Evolutionary conservation across 1,284 basidiomycete genomes (phyloP), one percentile per base, ranked within the genome.

Genomic region (Leccinum pachyderme): DNA sequence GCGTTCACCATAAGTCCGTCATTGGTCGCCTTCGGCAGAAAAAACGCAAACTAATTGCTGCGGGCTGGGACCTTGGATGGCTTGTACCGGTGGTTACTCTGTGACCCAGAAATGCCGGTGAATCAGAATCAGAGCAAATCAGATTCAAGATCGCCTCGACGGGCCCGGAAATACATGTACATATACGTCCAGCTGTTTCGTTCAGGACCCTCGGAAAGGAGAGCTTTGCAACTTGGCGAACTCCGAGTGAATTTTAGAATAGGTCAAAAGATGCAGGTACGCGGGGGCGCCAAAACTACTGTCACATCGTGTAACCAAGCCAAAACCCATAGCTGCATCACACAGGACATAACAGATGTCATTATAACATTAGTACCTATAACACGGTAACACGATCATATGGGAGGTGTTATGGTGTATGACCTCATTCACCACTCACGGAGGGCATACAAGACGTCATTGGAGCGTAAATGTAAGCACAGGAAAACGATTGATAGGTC

Each of bases 371-470:
- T 41, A 32, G 11, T 13, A 39, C n/a, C 1, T 11, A 11, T 39
- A 22, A 41, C 18, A 41, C n/a, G n/a, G n/a, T n/a, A n/a, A n/a
- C 18, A 41, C 22, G 22, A 39, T 39, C 37, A 39, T 39, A 39
- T 39, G 4, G 13, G 5, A 8, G 41, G 24, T 41, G 39, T n/a
- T 22, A 15, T 43, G 7, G 24, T 15, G 7, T 44, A 44, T 12
- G 24, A 25, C 25, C 5, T 25, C 15, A 25, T 44, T 43, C 43
- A 44, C 22, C 24, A 44, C 24, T 25, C 53, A 27, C 18, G 33
- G 7, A 65, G 41, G 8, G 32, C 49, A 43, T 39, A 1, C 53
- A 65, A 15, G 25, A 62, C n/a, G 32, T 63, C 61, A 54, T 62
- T 25, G 35, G 11, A 48, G 15, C 7, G 18, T 25, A 49, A 29